Evolutionary conservation across 2,329 filamentous ascomycete species (phyloP), one percentile per base, ranked within the genome.

Genomic region (Cladosporium sp.): DNA sequence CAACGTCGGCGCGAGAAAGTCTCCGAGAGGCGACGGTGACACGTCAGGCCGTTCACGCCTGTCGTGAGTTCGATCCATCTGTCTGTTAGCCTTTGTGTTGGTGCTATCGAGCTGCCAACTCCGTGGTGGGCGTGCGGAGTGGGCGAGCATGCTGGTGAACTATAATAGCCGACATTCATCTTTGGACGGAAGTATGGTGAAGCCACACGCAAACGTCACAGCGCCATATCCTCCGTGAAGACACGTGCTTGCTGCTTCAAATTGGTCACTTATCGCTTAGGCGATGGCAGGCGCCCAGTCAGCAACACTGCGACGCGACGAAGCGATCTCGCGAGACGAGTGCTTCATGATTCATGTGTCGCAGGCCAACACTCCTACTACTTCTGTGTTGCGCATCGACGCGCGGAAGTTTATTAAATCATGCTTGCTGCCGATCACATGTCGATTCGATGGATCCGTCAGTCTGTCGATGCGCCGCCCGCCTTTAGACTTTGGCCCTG

Each of bases 391-490:
- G 49, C 36, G 36, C 49, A 20, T 34, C 28, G 36, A 51, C 36
- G 49, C 49, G 49, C 20, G 49, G 49, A 51, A 51, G 34, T 51
- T 39, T 28, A 39, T 36, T 22, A 38, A 37, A 39, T 19, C 20
- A 56, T 56, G 54, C 54, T 14, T 39, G 54, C 42, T 49, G 54
- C 42, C 38, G 54, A 56, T 56, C 54, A 14, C 40, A 47, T 37
- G 52, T 37, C 40, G 42, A 37, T 49, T 30, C 30, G 43, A 47
- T 47, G 14, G 43, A 22, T 47, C 30, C 30, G 30, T 34, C 30
- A 34, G 30, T 34, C 4, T 36, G 30, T 56, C 54, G 42, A 56
- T 49, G 42, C 19, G 15, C 43, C 14, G 36, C 30, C 43, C 14
- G 17, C 15, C 28, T 30, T 43, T 43, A 17, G 19, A 42, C 39